A percentile compares a stretch with the other conserved stretches of the same genome.
phyloP scores from a whole-genome alignment of 1,139 yeast species.

The Yamadazyma triangularis region DNA sequence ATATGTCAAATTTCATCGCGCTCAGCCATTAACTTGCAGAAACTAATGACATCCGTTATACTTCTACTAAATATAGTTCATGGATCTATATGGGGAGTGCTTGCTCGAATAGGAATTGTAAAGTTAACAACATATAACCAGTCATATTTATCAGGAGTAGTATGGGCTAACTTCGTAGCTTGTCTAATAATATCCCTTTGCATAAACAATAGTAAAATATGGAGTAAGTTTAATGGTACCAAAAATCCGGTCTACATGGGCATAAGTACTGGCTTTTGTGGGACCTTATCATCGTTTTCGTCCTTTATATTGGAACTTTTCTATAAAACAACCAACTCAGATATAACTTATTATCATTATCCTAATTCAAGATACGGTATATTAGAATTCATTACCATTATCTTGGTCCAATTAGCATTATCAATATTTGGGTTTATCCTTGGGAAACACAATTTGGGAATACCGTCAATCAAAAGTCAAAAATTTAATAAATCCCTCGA shows the following conservation, averaged over 20 bases:
- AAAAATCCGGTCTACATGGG: conserved; percentile 49
- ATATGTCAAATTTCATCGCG: too few relatives aligned
- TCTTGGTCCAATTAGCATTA: conserved; percentile 30
- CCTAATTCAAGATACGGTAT: conserved; percentile 78
- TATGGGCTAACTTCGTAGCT: conserved; percentile 84
- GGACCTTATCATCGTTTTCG: conserved; percentile 81
- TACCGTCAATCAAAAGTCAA: conserved; percentile 11
- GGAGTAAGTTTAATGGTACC: background rate
- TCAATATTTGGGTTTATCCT: conserved; percentile 31
- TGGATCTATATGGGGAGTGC: conserved; percentile 41
- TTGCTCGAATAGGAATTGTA: conserved; percentile 35
- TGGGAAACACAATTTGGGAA: conserved; percentile 22
- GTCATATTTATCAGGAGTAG: conserved; percentile 48
- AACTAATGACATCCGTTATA: too few relatives aligned
- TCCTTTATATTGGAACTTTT: conserved; percentile 64
- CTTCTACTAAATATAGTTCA: conserved; percentile 17
- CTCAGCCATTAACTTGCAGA: too few relatives aligned
- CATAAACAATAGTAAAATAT: too few relatives aligned
- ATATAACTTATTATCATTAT: conserved; percentile 26
- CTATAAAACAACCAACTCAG: conserved; percentile 30
- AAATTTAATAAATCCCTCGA: conserved; percentile 16
- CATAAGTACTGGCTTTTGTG: conserved; percentile 77
- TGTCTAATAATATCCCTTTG: conserved; percentile 66
- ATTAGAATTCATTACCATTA: conserved; percentile 50
- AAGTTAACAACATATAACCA: conserved; percentile 29